These are phyloP conservation scores for Alisma plantagoaquatica DNA, from an alignment of 106 monocot species.

Conservation along the genomic window DNA sequence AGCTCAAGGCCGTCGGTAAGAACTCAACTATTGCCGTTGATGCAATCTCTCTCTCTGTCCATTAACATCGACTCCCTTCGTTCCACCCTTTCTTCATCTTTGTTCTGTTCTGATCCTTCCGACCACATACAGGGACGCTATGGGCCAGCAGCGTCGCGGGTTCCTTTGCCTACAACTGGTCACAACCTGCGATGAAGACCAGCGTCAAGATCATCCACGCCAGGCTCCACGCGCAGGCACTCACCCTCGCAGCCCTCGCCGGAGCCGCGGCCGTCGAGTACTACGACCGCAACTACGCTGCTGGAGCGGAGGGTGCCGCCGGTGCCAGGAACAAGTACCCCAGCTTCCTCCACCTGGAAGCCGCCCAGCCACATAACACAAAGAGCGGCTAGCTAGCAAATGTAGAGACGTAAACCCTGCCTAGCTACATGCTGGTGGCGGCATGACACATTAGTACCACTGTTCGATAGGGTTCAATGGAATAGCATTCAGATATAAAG, in stretches of 20 bases:
- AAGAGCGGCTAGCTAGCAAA: too few species aligned
- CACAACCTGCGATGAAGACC: constrained; percentile 25
- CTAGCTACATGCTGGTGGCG: too few species aligned
- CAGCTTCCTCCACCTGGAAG: too few species aligned
- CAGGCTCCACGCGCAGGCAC: constrained; percentile 85
- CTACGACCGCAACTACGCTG: constrained; percentile 39
- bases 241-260: constrained; percentile 73
- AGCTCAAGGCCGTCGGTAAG: constrained; percentile 23
- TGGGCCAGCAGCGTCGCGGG: constrained; percentile 22
- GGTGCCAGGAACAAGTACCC: too few species aligned
- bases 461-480: too few species aligned
- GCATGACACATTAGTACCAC: too few species aligned
- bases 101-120: background rate
- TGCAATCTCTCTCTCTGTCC: too few species aligned
- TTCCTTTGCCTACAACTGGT: constrained; percentile 27
- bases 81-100: background rate
- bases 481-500: too few species aligned
- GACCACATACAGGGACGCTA: constrained; percentile 8
- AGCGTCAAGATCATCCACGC: constrained; percentile 32
- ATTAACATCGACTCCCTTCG: too few species aligned
- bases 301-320: constrained; percentile 26
- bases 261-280: constrained; percentile 84
- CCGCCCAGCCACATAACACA: too few species aligned
- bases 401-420: too few species aligned
- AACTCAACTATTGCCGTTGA: too few species aligned